Evolutionary conservation across 257 asterid species (phyloP), one percentile per base, ranked within the genome.

Genomic region (Agastache rugosa): DNA sequence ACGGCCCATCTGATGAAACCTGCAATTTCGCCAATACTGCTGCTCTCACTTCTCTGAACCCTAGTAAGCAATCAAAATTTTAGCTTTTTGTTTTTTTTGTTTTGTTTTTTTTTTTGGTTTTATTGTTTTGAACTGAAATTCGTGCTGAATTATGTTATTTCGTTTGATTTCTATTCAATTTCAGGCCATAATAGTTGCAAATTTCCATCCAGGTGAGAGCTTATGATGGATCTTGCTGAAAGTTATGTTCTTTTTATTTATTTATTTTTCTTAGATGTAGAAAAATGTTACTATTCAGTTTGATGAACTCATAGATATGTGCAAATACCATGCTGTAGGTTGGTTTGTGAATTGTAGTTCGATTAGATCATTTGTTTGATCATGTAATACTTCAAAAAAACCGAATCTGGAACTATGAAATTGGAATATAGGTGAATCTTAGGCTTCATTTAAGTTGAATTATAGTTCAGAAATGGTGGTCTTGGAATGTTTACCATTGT

Each of bases 31-130:
- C 78, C 10, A 81, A 83, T 78, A 79, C 82, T 16, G 98, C 97
- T 56, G 93, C 94, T 69, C 89, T 93, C 80, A 90, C 92, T 71
- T 78, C 89, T 20, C 85, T 88, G 17, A 79, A 93, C 79, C 98
- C 98, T 22, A 91, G 98, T 93, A 63, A 86, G 88, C 39, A n/a
- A 31, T 70, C 47, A 20, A 0, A n/a, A 27, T 47, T 54, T 25
- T 8, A 0, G 1, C 66, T 5, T 14, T 14, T 64, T 45, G 5
- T 69, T 7, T 14, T 9, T 62, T 41, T 12, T 23, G 9, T 41
- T 74, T 54, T 16, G 0, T n/a, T 1, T 61, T 25, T 2, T 16
- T 8, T 17, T 53, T 19, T 3, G 9, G 19, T 19, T 22, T 56
- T 23, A 56, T 23, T 55, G 61, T 8, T 54, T 41, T 35, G 27